Conservation (phyloP, 2,329 filamentous ascomycete genomes). For the Paecilomyces niveus region DNA sequence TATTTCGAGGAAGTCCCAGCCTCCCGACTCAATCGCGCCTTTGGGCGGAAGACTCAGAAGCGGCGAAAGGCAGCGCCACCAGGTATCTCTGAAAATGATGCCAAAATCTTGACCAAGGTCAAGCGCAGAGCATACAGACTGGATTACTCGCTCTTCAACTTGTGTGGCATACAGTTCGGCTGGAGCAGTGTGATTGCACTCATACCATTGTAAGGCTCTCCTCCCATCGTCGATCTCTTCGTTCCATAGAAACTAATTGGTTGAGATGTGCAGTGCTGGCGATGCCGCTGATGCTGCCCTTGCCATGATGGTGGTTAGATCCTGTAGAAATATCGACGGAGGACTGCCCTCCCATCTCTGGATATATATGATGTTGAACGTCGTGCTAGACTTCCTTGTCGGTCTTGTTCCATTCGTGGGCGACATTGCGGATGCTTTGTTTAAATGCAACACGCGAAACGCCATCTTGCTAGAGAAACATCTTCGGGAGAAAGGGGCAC, state of each 20-base stretch:
- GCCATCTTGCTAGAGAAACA: conserved; percentile 39
- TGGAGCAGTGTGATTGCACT: conserved; percentile 83
- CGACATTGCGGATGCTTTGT: conserved; percentile 40
- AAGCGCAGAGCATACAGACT: conserved; percentile 79
- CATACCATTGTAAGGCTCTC: conserved; percentile 64
- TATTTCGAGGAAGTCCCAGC: conserved; percentile 80
- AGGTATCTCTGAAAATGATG: conserved; percentile 77
- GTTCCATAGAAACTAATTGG: not conserved
- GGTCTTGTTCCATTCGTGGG: conserved; percentile 47
- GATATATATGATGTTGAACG: conserved; percentile 72
- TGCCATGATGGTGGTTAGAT: conserved; percentile 66
- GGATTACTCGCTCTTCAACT: conserved; percentile 76
- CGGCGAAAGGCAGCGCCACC: conserved; percentile 76
- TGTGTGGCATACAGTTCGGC: conserved; percentile 76
- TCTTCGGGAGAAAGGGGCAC: conserved; percentile 33
- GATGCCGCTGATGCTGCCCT: conserved; percentile 68
- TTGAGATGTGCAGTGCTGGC: conserved; percentile 52
- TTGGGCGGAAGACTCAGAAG: conserved; percentile 68
- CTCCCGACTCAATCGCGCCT: conserved; percentile 58
- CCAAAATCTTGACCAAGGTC: conserved; percentile 73
- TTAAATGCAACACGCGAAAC: conserved; percentile 43
- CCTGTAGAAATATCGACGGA: conserved; percentile 67
- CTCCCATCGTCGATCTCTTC: not conserved
- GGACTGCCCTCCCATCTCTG: conserved; percentile 56
- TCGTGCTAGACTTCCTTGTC: conserved; percentile 47